Evolutionary conservation across 768 basidiomycete genomes (phyloP).

Genomic region (Tricholomella constricta): DNA sequence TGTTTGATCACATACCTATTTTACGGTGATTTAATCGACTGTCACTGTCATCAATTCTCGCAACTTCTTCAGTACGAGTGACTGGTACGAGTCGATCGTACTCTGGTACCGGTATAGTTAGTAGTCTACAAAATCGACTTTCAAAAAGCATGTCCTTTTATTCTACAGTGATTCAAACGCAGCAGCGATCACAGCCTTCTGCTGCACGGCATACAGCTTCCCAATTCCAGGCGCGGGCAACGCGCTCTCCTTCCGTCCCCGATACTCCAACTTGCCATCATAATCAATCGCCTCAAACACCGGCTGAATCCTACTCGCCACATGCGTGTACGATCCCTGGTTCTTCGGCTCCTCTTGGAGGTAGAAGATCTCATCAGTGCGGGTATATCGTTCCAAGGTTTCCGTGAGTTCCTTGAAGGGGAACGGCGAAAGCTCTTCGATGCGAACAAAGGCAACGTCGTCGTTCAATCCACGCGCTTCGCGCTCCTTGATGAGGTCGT

Average conservation of each 20-base stretch:
- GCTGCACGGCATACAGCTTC: constrained; percentile 65
- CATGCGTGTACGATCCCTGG: constrained; percentile 80
- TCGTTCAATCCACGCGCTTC: constrained; percentile 47
- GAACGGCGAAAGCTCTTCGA: constrained; percentile 90
- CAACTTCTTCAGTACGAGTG: too few relatives aligned
- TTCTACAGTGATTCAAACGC: constrained; percentile 53
- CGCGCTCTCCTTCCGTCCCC: constrained; percentile 71
- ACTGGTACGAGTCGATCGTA: too few relatives aligned
- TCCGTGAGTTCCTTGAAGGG: constrained; percentile 61
- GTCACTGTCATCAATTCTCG: too few relatives aligned
- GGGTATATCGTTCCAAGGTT: constrained; percentile 47
- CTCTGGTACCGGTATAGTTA: too few relatives aligned
- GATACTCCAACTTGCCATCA: constrained; percentile 44
- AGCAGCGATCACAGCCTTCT: constrained; percentile 57
- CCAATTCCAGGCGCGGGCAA: constrained; percentile 80
- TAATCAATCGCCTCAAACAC: constrained; percentile 47
- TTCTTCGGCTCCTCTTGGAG: constrained; percentile 90
- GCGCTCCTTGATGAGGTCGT: constrained; percentile 79
- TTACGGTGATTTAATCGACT: too few relatives aligned
- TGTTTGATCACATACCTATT: too few relatives aligned
- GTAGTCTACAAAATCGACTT: background rate
- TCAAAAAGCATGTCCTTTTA: background rate
- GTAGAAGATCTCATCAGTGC: constrained; percentile 54
- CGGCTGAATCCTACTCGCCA: constrained; percentile 52
- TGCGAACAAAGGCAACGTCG: constrained; percentile 66